Conservation (phyloP, 2,329 filamentous ascomycete genomes). For the Arthrobotrys megalospora region DNA sequence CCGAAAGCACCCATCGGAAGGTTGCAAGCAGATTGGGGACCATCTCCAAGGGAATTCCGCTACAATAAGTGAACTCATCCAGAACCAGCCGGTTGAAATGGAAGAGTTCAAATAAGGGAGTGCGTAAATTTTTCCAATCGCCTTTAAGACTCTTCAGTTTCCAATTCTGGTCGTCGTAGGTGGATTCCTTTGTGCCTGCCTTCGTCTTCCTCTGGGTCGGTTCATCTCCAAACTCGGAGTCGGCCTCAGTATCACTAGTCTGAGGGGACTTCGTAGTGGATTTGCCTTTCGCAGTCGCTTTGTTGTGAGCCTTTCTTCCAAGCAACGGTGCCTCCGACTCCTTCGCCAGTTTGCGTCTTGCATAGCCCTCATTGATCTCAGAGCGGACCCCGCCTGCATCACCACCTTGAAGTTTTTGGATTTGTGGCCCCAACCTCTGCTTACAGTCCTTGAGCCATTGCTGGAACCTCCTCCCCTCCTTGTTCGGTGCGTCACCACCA, state of each 20-base stretch:
- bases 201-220: constrained; percentile 56
- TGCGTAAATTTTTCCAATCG: constrained; percentile 65
- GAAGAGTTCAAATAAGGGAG: constrained; percentile 74
- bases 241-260: constrained; percentile 51
- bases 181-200: constrained; percentile 1
- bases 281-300: constrained; percentile 6
- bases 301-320: constrained; percentile 37
- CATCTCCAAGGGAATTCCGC: constrained; percentile 66
- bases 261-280: constrained; percentile 11
- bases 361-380: constrained; percentile 31
- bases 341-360: constrained; percentile 13
- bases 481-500: constrained; percentile 66
- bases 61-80: constrained; percentile 77
- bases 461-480: constrained; percentile 70
- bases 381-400: constrained; percentile 1
- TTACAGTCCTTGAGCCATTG: constrained; percentile 72
- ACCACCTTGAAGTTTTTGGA: constrained; percentile 65
- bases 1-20: constrained; percentile 76
- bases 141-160: constrained; percentile 59
- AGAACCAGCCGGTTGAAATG: constrained; percentile 75
- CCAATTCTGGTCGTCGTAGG: constrained; percentile 63
- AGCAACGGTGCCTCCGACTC: not conserved
- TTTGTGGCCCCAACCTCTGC: constrained; percentile 68
- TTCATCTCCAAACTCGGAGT: constrained; percentile 43
- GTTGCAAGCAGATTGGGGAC: constrained; percentile 70